These are phyloP conservation scores for Oryza meridionalis DNA, from an alignment of 176 grass and related monocot genomes.

Conservation along the genomic window DNA sequence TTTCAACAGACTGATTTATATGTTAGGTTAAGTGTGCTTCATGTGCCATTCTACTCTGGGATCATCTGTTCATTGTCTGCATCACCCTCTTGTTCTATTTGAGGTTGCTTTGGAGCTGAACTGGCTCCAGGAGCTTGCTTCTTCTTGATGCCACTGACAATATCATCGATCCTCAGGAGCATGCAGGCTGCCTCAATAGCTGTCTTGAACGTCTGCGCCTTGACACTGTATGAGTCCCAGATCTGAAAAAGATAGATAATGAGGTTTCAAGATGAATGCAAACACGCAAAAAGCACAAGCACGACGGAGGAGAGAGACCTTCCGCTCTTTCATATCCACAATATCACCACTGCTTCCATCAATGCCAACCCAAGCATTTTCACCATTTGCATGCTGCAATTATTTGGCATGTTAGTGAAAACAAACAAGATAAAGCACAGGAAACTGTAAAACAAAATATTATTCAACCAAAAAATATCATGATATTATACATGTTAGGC, in stretches of 20 bases:
- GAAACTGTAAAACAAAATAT: neutral
- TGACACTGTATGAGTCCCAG: slow-evolving; percentile 84
- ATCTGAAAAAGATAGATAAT: slow-evolving; percentile 43
- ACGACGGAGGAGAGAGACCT: slow-evolving; percentile 44
- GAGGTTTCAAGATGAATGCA: slow-evolving; percentile 9
- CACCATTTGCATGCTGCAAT: slow-evolving; percentile 81
- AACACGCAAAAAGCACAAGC: neutral
- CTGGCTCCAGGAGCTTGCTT: slow-evolving; percentile 66
- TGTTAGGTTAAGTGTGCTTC: neutral
- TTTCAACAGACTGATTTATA: neutral
- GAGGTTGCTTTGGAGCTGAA: slow-evolving; percentile 65
- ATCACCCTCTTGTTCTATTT: slow-evolving; percentile 84
- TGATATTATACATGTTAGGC: neutral
- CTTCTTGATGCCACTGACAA: slow-evolving; percentile 99
- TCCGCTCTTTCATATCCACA: slow-evolving; percentile 54
- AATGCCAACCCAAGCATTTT: slow-evolving; percentile 92
- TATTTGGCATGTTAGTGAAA: neutral
- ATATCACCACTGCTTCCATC: slow-evolving; percentile 49
- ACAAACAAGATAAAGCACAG: neutral
- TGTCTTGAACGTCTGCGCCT: slow-evolving; percentile 91
- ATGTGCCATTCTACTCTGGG: slow-evolving; percentile 59
- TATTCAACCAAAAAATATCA: neutral
- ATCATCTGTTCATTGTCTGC: slow-evolving; percentile 96
- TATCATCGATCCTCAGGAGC: slow-evolving; percentile 96
- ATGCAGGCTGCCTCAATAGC: slow-evolving; percentile 95